These are phyloP conservation scores for Aspergillus mulundensis DNA, from an alignment of 495 filamentous ascomycete genomes.

Conservation along the genomic window DNA sequence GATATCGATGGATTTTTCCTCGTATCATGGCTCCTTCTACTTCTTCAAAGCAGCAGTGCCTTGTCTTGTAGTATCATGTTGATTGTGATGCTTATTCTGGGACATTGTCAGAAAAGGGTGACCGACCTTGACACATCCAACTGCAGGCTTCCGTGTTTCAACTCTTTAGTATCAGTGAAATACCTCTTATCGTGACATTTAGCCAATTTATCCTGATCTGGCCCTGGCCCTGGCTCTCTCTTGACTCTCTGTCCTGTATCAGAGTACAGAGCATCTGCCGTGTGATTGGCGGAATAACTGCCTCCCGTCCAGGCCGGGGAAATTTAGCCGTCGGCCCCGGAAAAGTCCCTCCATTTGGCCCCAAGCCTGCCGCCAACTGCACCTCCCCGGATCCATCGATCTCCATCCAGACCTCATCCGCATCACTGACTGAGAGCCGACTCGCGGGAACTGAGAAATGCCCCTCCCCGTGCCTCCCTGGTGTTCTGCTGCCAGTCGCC, in stretches of 20 bases:
- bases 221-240: background rate
- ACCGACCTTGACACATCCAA: too few relatives aligned
- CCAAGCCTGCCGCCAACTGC: background rate
- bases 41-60: background rate
- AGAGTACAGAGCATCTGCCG: background rate
- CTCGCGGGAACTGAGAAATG: constrained; percentile 4
- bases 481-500: background rate
- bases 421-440: background rate
- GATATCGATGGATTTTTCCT: constrained; percentile 17
- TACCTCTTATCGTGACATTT: background rate
- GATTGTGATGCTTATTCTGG: background rate
- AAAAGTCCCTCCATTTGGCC: constrained; percentile 6
- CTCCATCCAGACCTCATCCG: background rate
- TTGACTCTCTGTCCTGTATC: background rate
- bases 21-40: constrained; percentile 15
- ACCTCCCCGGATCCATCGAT: constrained; percentile 6
- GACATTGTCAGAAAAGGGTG: too few relatives aligned
- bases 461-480: background rate
- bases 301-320: constrained; percentile 18
- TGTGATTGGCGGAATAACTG: constrained; percentile 41
- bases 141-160: background rate
- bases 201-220: constrained; percentile 2
- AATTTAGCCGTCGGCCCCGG: constrained; percentile 19
- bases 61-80: background rate
- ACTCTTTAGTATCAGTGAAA: background rate